These are phyloP conservation scores for Canna indica DNA, from an alignment of 176 grass and related monocot genomes.

Conservation along the genomic window DNA sequence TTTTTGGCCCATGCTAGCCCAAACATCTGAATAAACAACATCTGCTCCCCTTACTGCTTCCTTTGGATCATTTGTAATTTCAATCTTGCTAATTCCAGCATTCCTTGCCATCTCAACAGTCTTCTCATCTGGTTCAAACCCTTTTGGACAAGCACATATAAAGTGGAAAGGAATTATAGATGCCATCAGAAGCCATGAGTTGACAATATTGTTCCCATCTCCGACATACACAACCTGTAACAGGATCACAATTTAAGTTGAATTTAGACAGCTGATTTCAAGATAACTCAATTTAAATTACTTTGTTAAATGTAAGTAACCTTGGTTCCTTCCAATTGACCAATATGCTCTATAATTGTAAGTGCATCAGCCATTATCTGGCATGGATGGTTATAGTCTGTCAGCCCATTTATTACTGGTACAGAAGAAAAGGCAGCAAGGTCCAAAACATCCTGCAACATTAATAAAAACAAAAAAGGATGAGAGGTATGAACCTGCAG, in stretches of 20 bases:
- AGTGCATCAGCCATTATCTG: constrained; percentile 99
- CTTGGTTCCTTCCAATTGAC: constrained; percentile 74
- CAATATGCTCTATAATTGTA: constrained; percentile 82
- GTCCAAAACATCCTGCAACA: constrained; percentile 89
- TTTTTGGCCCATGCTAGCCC: constrained; percentile 99
- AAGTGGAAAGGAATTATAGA: constrained; percentile 79
- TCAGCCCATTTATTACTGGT: constrained; percentile 86
- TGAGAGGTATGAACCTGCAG: neutral
- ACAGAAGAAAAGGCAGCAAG: constrained; percentile 76
- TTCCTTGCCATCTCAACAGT: constrained; percentile 64
- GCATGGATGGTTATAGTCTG: constrained; percentile 94
- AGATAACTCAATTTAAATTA: neutral
- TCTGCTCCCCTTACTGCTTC: constrained; percentile 94
- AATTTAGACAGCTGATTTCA: neutral
- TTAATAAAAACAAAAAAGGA: constrained; percentile 10
- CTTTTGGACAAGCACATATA: constrained; percentile 84
- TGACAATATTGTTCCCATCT: constrained; percentile 95
- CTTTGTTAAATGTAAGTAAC: constrained; percentile 22
- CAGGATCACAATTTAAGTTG: neutral
- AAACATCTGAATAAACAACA: constrained; percentile 97
- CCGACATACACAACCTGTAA: constrained; percentile 87
- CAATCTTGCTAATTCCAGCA: constrained; percentile 87
- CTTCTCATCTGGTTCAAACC: constrained; percentile 86
- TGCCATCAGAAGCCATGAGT: constrained; percentile 94
- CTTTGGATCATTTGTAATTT: constrained; percentile 78